phyloP scores from a whole-genome alignment of 2,329 filamentous ascomycete genomes.

The Lecanicillium sp. region DNA sequence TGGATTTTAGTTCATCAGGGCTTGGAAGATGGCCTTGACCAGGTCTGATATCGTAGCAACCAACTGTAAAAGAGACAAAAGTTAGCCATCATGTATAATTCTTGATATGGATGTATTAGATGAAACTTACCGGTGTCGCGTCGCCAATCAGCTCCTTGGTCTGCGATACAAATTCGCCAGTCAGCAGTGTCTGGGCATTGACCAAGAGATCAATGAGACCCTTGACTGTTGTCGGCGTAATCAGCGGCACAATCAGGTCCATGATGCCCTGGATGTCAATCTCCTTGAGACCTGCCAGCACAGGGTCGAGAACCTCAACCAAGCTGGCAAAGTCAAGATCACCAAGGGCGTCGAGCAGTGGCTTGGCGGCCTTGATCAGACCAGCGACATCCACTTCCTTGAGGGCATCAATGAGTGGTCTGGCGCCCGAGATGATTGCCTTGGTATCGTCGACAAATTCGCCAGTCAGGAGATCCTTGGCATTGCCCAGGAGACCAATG shows the following conservation, averaged over 20 bases:
- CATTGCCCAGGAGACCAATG: slow-evolving; percentile 24
- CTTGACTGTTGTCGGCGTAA: slow-evolving; percentile 29
- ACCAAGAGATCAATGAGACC: slow-evolving; percentile 25
- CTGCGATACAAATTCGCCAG: slow-evolving; percentile 30
- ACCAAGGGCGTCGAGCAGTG: slow-evolving; percentile 19
- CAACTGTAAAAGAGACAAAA: neutral
- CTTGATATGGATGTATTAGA: too few relatives aligned
- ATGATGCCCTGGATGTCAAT: slow-evolving; percentile 23
- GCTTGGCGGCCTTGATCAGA: slow-evolving; percentile 21
- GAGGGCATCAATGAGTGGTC: slow-evolving; percentile 27
- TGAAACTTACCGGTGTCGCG: slow-evolving; percentile 31
- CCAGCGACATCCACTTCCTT: slow-evolving; percentile 24
- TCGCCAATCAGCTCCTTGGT: slow-evolving; percentile 34
- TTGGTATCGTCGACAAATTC: slow-evolving; percentile 23
- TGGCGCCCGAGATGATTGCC: slow-evolving; percentile 24
- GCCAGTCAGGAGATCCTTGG: slow-evolving; percentile 22
- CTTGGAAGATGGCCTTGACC: slow-evolving; percentile 4
- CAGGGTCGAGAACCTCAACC: slow-evolving; percentile 20
- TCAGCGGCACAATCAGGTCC: slow-evolving; percentile 28
- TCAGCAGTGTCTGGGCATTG: slow-evolving; percentile 30
- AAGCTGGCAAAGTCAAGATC: slow-evolving; percentile 22
- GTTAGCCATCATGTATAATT: too few relatives aligned
- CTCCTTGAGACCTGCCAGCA: slow-evolving; percentile 22
- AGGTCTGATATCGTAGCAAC: slow-evolving; percentile 7
- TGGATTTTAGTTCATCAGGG: neutral